Conservation (phyloP, 768 basidiomycete genomes). For the Tricholoma saponaceum region DNA sequence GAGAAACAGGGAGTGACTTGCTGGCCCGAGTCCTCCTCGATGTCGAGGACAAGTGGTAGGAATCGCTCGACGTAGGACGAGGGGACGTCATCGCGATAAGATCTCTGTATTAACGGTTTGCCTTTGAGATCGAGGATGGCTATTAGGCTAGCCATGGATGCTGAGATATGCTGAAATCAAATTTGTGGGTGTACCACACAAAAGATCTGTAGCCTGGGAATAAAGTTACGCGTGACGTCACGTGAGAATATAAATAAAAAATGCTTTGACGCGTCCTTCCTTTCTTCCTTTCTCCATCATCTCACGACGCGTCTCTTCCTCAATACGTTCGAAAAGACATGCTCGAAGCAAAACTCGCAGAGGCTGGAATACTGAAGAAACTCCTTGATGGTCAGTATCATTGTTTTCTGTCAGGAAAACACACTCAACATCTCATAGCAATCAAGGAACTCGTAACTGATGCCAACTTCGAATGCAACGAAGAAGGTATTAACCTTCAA, state of each 20-base stretch:
- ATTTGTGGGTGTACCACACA: no score
- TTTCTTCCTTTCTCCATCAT: not conserved
- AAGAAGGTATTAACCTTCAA: constrained; percentile 92
- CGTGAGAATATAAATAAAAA: not conserved
- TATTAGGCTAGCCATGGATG: constrained; percentile 57
- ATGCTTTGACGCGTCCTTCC: not conserved
- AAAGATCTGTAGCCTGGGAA: not conserved
- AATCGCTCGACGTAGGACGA: constrained; percentile 89
- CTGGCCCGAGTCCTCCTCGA: constrained; percentile 90
- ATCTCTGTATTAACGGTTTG: constrained; percentile 94
- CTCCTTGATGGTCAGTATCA: constrained; percentile 76
- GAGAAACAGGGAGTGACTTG: constrained; percentile 97
- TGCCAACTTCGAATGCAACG: constrained; percentile 96
- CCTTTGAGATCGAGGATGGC: constrained; percentile 98
- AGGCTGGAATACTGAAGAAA: constrained; percentile 88
- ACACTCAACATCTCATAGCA: constrained; percentile 42
- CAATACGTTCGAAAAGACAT: constrained; percentile 29
- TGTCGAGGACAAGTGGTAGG: constrained; percentile 87
- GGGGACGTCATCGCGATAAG: constrained; percentile 94
- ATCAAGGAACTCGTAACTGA: constrained; percentile 98
- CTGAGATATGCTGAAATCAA: not conserved
- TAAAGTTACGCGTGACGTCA: not conserved
- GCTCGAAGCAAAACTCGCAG: constrained; percentile 88
- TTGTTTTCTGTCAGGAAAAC: not conserved
- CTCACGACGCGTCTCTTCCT: not conserved